Base-by-base conservation (phyloP, 176 grass and related monocot species). In the Eremochloa ophiuroides region DNA sequence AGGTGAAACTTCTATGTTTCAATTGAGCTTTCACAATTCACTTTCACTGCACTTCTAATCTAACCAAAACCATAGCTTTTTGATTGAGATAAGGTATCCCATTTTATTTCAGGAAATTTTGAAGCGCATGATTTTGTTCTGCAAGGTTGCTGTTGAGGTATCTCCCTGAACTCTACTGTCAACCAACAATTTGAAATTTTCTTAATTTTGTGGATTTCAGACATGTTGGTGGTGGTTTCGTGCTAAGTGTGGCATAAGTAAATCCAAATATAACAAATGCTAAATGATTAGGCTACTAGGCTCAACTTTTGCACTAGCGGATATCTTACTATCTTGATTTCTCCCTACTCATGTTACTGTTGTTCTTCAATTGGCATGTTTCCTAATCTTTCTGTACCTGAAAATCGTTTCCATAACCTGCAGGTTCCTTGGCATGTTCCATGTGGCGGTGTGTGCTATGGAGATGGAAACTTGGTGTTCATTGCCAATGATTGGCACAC, bases 401-500 rank as follows among this genome's bases (percentile, higher is more conserved):
- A 27, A 67, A 16, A 66, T 27, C 51, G 8, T 67, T 16, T 69
- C 38, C 31, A 62, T 62, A 35, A 66, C 46, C 43, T 69, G 22
- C 76, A 98, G 95, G 92, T 91, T 81, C 92, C 95, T 73, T 98
- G 95, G 95, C 56, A 93, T 10, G 95, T 98, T 77, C 95, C 95
- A 46, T 98, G 95, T 30, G 95, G 92, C 15, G 95, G 92, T 68
- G 61, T 66, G 2, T 90, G 87, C 78, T 98, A 98, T 23, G 95
- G 95, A 35, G 95, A 98, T 70, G 95, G 95, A 51, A 98, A 98
- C 80, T 85, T 98, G 79, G 95, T 79, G 43, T 98, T 98, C 71
- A 88, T 98, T 82, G 92, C 95, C 40, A 98, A 95, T 69, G 95
- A 98, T 41, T 98, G 96, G 96, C 96, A 98, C 85, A 93, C 96